Evolutionary conservation across 768 basidiomycete genomes (phyloP), one percentile per base, ranked within the genome.

Genomic region (Rhizopogon vulgaris): DNA sequence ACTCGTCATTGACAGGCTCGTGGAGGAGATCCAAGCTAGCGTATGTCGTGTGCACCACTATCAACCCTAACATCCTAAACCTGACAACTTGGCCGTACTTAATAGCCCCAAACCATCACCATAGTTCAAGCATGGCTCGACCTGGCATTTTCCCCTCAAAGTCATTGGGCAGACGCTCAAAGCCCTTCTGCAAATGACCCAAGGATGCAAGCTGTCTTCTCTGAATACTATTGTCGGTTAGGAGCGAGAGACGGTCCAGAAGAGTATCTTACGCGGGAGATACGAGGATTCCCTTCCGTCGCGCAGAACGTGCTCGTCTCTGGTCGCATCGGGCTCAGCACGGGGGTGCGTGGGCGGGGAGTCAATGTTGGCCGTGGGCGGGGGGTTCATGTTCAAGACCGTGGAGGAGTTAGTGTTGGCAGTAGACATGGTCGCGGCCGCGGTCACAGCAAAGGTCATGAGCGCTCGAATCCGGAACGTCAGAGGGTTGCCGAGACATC

Each of bases 131-230:
- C 1, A 28, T 66, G 65, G 62, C 49, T 50, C 14, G 38, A 6
- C 39, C 41, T 55, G 22, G 3, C 56, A 8, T 67, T 2, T 30
- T 12, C 39, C 36, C 9, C 34, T 3, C 15, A 52, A 14, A 48
- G 42, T 41, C 12, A 18, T 10, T 18, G 14, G 30, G 27, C 30
- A 22, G 45, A 34, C 7, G n/a, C 18, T 59, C 25, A 45, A 53
- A 6, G 10, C 48, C 38, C 50, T 34, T 46, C 32, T 22, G 45
- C 45, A 11, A 15, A 34, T 46, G 45, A 46, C 1, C 30, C 18
- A 46, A 15, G 22, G 55, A 58, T 32, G 47, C 41, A 28, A 56
- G 55, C 9, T 6, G 48, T 27, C 36, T 67, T 69, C 51, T 43
- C 67, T 52, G 14, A 55, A 32, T 69, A 57, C 37, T 54, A 67